Conservation (phyloP, 495 filamentous ascomycete genomes). For the Apodospora peruviana region DNA sequence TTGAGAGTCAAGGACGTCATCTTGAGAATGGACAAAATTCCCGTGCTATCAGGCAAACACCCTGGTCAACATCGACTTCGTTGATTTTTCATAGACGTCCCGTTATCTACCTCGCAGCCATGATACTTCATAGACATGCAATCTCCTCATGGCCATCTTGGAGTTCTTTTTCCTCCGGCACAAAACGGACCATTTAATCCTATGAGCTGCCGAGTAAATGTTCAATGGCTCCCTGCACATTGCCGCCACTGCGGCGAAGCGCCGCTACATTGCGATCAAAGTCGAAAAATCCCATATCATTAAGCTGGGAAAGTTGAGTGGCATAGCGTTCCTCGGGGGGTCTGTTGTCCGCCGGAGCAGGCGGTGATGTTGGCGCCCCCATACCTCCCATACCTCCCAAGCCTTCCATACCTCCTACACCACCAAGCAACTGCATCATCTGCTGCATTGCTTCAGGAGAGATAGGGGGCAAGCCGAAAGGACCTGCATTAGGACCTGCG, state of each 20-base stretch:
- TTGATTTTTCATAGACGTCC: no score
- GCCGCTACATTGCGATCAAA: conserved; percentile 91
- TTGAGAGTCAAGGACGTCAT: no score
- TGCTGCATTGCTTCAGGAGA: conserved; percentile 42
- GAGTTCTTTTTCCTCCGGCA: no score
- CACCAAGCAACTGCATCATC: conserved; percentile 32
- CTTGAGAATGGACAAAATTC: no score
- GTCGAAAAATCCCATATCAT: conserved; percentile 99
- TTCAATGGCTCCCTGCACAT: conserved; percentile 92
- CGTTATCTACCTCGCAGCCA: no score
- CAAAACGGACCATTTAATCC: no score
- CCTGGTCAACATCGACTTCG: no score
- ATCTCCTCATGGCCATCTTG: no score
- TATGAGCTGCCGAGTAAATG: conserved; percentile 52
- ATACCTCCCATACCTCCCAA: conserved; percentile 15
- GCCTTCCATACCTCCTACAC: conserved; percentile 14
- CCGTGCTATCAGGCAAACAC: no score
- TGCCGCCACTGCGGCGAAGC: conserved; percentile 82
- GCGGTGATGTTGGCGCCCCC: conserved; percentile 14
- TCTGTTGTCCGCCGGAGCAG: conserved; percentile 62
- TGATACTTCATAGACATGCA: no score
- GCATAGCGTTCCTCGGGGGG: conserved; percentile 93
- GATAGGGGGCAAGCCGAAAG: conserved; percentile 16
- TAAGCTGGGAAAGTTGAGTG: conserved; percentile 83
- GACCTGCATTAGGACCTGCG: conserved; percentile 13